phyloP scores from a whole-genome alignment of 345 rosid species.

The Sonneratia caseolaris region DNA sequence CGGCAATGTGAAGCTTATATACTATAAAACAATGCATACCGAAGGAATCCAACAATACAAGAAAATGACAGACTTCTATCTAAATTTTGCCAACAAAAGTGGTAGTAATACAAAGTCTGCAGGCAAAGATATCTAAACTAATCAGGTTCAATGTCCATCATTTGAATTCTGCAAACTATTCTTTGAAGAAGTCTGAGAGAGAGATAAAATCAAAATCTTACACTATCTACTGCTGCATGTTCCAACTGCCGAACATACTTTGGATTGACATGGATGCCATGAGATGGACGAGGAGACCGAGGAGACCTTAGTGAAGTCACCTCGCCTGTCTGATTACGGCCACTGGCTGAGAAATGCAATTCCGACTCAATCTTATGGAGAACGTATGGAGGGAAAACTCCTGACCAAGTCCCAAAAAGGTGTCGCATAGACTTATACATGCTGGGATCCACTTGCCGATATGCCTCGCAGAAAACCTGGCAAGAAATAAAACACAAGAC shows the following conservation, averaged over 20 bases:
- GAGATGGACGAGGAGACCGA: conserved; percentile 65
- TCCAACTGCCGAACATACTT: conserved; percentile 82
- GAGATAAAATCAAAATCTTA: conserved; percentile 31
- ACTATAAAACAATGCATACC: neutral
- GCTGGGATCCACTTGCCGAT: conserved; percentile 65
- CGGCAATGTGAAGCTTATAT: neutral
- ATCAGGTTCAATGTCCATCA: neutral
- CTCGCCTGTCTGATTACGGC: conserved; percentile 39
- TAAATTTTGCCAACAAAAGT: neutral
- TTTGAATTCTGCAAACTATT: neutral
- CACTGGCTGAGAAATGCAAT: conserved; percentile 46
- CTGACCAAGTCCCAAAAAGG: conserved; percentile 91
- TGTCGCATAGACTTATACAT: conserved; percentile 74
- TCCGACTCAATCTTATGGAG: conserved; percentile 65
- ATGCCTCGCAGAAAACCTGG: conserved; percentile 82
- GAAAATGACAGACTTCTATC: neutral
- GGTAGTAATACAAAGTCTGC: neutral
- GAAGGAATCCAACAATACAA: neutral
- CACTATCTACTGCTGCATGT: conserved; percentile 52
- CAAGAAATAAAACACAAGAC: conserved; percentile 8
- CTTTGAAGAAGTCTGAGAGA: neutral
- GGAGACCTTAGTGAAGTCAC: conserved; percentile 42
- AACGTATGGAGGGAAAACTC: conserved; percentile 64
- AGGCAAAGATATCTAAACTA: neutral
- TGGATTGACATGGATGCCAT: conserved; percentile 97